These are phyloP conservation scores for Scolecobasidium constrictum DNA, from an alignment of 2,329 filamentous ascomycete species.

Conservation along the genomic window DNA sequence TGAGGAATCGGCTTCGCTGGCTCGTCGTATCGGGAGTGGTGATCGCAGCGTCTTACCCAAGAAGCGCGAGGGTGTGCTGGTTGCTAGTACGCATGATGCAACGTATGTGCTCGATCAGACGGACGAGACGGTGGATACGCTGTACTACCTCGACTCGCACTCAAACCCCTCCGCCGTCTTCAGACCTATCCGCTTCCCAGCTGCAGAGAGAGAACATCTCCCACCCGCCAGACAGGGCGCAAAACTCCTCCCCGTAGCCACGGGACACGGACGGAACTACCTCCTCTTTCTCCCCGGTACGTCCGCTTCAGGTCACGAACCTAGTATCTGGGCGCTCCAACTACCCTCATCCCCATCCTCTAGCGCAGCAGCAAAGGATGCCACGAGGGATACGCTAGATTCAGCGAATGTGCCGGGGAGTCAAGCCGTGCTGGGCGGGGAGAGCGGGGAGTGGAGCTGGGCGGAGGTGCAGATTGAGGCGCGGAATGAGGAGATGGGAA, in stretches of 20 bases:
- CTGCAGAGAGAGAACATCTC: background rate
- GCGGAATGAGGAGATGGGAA: background rate
- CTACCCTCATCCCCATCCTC: background rate
- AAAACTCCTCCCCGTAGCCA: background rate
- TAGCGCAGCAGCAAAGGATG: background rate
- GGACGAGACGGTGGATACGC: no score
- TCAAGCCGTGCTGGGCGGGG: no score
- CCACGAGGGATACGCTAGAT: background rate
- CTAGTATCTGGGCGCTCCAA: constrained; percentile 3
- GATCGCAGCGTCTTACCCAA: no score
- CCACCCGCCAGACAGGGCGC: background rate
- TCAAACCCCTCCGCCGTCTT: no score
- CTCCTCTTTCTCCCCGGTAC: background rate
- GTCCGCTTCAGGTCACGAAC: background rate
- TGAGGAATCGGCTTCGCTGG: no score
- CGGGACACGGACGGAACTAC: constrained; percentile 6
- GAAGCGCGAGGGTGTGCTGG: no score
- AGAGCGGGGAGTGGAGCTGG: background rate
- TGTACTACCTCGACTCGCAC: no score
- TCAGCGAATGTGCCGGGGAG: no score
- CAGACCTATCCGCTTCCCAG: background rate
- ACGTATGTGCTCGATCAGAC: no score
- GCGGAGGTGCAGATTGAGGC: background rate
- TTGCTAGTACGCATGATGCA: no score
- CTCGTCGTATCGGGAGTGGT: no score